A percentile compares a stretch with the other conserved stretches of the same genome.
Conservation (phyloP, 2,329 filamentous ascomycete species). For the Claviceps maximensis region DNA sequence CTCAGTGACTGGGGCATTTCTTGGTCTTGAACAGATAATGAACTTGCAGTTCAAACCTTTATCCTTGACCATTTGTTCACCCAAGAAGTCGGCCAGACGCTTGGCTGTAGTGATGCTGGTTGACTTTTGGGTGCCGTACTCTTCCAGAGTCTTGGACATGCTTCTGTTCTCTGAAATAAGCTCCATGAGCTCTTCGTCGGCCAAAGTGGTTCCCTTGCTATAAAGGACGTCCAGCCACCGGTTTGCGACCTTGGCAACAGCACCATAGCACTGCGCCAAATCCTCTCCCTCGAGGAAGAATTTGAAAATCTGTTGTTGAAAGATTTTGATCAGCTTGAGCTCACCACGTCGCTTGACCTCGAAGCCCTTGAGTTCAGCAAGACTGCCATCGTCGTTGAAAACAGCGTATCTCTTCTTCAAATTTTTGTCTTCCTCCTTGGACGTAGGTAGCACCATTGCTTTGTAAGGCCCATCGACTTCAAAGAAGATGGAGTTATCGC, state of each 20-base stretch:
- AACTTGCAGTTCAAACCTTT: constrained; percentile 99
- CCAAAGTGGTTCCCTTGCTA: constrained; percentile 74
- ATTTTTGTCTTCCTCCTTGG: constrained; percentile 98
- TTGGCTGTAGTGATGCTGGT: constrained; percentile 98
- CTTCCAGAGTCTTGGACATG: constrained; percentile 93
- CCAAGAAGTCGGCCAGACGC: constrained; percentile 87
- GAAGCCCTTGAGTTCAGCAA: constrained; percentile 94
- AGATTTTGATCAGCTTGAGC: constrained; percentile 98
- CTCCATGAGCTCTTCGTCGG: constrained; percentile 94
- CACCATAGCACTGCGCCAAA: constrained; percentile 74
- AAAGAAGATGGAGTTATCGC: constrained; percentile 98
- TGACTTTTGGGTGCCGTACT: constrained; percentile 91
- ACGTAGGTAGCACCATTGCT: constrained; percentile 94
- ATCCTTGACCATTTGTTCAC: constrained; percentile 98
- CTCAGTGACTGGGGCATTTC: constrained; percentile 85
- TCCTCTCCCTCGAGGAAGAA: constrained; percentile 92
- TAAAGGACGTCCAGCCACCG: constrained; percentile 93
- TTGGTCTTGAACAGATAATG: constrained; percentile 83
- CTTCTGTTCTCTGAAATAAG: constrained; percentile 99
- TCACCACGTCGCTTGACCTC: constrained; percentile 96
- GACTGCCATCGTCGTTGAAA: constrained; percentile 92
- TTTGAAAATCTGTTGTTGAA: constrained; percentile 98
- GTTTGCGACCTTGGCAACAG: constrained; percentile 90
- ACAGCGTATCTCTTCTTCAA: constrained; percentile 98
- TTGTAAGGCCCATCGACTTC: constrained; percentile 96